phyloP scores from a whole-genome alignment of 768 basidiomycete species.

The Hydnomerulius pinastri region DNA sequence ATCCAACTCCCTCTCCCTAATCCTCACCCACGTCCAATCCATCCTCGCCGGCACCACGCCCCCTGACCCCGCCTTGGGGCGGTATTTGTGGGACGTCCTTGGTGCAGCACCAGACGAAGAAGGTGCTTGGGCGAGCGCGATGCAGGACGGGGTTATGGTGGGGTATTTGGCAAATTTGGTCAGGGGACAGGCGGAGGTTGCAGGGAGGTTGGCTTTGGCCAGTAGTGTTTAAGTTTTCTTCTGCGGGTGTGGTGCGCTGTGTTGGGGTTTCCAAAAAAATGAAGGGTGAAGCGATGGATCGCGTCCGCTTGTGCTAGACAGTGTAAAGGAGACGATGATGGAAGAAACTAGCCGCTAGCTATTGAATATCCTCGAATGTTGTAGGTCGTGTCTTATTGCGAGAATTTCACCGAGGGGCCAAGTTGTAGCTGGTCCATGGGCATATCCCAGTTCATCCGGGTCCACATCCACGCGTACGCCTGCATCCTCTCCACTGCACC shows the following conservation, averaged over 20 bases:
- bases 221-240: conserved; percentile 37
- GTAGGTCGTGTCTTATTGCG: conserved; percentile 85
- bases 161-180: conserved; percentile 93
- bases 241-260: conserved; percentile 28
- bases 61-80: conserved; percentile 83
- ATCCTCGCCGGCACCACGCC: conserved; percentile 77
- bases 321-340: neutral
- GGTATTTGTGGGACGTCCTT: conserved; percentile 89
- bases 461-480: conserved; percentile 1
- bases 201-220: conserved; percentile 80
- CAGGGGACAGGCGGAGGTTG: conserved; percentile 90
- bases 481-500: too few species aligned
- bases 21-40: conserved; percentile 79
- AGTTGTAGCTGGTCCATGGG: conserved; percentile 76
- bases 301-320: too few species aligned
- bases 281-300: conserved; percentile 1
- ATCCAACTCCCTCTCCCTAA: conserved; percentile 78
- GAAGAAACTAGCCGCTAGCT: conserved; percentile 41
- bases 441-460: conserved; percentile 19
- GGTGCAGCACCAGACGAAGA: conserved; percentile 73
- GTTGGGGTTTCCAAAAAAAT: conserved; percentile 8
- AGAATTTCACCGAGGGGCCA: conserved; percentile 97
- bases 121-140: conserved; percentile 70
- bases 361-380: conserved; percentile 97
- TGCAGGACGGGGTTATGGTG: conserved; percentile 94